phyloP scores from a whole-genome alignment of 2,329 filamentous ascomycete genomes.

The Tothia fuscella region DNA sequence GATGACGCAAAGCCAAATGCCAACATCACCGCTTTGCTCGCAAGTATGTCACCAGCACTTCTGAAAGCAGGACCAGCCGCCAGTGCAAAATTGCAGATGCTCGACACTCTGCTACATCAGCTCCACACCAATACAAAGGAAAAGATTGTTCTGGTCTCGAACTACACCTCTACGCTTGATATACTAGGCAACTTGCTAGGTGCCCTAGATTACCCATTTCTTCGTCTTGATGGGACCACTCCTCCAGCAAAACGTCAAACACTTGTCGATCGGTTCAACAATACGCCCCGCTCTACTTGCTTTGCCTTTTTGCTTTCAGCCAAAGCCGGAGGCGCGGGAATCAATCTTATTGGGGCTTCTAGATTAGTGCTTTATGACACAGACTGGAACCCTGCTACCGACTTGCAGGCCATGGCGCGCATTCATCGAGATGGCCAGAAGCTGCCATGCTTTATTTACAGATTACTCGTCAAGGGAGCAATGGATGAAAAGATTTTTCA shows the following conservation, averaged over 20 bases:
- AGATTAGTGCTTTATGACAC: slow-evolving; percentile 60
- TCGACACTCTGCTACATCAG: slow-evolving; percentile 52
- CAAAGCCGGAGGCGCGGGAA: slow-evolving; percentile 57
- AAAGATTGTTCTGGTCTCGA: slow-evolving; percentile 65
- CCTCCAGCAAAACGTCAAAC: slow-evolving; percentile 52
- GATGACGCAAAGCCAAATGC: slow-evolving; percentile 36
- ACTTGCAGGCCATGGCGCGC: slow-evolving; percentile 63
- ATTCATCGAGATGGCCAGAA: slow-evolving; percentile 64
- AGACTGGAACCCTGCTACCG: slow-evolving; percentile 65
- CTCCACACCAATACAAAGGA: slow-evolving; percentile 46
- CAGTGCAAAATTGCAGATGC: slow-evolving; percentile 54
- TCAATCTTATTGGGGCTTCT: slow-evolving; percentile 60
- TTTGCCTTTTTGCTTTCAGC: slow-evolving; percentile 64
- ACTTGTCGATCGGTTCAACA: slow-evolving; percentile 60
- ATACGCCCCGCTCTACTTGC: slow-evolving; percentile 38
- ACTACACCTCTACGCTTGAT: slow-evolving; percentile 61
- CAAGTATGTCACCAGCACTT: slow-evolving; percentile 43
- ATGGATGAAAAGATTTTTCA: slow-evolving; percentile 68
- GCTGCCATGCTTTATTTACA: slow-evolving; percentile 54
- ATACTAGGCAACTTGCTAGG: slow-evolving; percentile 50
- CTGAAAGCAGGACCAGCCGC: slow-evolving; percentile 42
- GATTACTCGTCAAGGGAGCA: slow-evolving; percentile 54
- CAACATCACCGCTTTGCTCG: slow-evolving; percentile 31
- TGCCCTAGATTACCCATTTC: slow-evolving; percentile 47
- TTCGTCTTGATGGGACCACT: slow-evolving; percentile 59